Evolutionary conservation across 2,329 filamentous ascomycete genomes (phyloP).

Genomic region (Colletotrichum higginsianum): DNA sequence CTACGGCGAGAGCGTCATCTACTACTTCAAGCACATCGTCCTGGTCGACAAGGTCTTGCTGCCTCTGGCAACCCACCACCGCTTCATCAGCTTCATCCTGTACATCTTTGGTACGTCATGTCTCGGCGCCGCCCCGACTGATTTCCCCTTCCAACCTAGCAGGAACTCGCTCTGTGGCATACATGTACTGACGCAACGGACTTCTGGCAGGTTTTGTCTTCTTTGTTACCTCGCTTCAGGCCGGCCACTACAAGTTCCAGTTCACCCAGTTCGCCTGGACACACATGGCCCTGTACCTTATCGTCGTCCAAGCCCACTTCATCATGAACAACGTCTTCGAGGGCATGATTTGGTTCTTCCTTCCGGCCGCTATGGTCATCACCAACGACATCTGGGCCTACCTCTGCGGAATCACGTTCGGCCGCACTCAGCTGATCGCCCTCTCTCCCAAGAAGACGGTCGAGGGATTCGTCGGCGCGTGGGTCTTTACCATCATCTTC

Average conservation of each 20-base stretch:
- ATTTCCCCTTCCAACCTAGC: not conserved
- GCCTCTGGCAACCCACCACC: slow-evolving; percentile 95
- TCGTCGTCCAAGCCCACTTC: slow-evolving; percentile 98
- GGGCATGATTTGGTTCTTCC: slow-evolving; percentile 99
- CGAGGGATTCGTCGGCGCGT: slow-evolving; percentile 95
- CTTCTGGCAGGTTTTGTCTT: slow-evolving; percentile 86
- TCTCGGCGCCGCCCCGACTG: not conserved
- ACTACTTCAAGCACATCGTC: slow-evolving; percentile 99
- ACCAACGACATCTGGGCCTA: slow-evolving; percentile 99
- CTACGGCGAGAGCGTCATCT: slow-evolving; percentile 98
- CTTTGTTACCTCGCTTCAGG: slow-evolving; percentile 94
- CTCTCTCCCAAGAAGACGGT: slow-evolving; percentile 99
- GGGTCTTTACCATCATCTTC: slow-evolving; percentile 94
- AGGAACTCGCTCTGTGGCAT: slow-evolving; percentile 12
- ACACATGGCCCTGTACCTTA: slow-evolving; percentile 98
- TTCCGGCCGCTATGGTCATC: slow-evolving; percentile 94
- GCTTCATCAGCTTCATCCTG: slow-evolving; percentile 98
- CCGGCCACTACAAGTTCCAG: slow-evolving; percentile 97
- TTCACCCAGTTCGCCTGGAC: slow-evolving; percentile 99
- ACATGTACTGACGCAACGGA: slow-evolving; percentile 48
- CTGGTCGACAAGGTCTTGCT: slow-evolving; percentile 93
- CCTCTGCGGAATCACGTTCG: slow-evolving; percentile 96
- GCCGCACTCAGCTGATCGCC: slow-evolving; percentile 96
- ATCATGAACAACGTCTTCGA: slow-evolving; percentile 99
- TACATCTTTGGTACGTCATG: slow-evolving; percentile 88